A percentile compares a stretch with the other conserved stretches of the same genome.
phyloP scores from a whole-genome alignment of 768 basidiomycete species.

The Tulasnella calospora region DNA sequence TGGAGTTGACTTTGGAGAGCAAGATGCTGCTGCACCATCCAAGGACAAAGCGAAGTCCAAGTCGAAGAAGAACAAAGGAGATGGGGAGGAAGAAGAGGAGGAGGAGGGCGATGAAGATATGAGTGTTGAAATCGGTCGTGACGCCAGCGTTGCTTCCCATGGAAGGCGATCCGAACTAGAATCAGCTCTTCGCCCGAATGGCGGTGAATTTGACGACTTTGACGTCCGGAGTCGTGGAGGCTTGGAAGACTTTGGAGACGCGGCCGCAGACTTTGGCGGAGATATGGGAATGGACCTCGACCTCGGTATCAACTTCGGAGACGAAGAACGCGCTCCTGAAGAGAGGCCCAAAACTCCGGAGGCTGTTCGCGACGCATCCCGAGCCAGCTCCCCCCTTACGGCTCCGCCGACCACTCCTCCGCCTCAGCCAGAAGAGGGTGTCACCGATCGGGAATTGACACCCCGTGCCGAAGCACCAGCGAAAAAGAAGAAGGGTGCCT shows the following conservation, averaged over 20 bases:
- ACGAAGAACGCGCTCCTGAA: conserved; percentile 36
- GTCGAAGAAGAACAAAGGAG: conserved; percentile 29
- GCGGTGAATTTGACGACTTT: conserved; percentile 44
- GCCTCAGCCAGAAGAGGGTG: conserved; percentile 40
- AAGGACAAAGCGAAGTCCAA: conserved; percentile 38
- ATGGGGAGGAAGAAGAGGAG: conserved; percentile 8
- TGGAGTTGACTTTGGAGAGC: conserved; percentile 71
- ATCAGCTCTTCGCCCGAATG: conserved; percentile 49
- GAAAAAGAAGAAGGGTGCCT: conserved; percentile 51
- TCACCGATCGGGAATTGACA: conserved; percentile 34
- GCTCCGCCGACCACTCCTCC: conserved; percentile 76
- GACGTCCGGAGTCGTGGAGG: conserved; percentile 28
- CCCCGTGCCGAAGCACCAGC: conserved; percentile 47
- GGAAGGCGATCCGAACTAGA: conserved; percentile 52
- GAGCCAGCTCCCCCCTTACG: conserved; percentile 65
- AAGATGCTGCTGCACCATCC: conserved; percentile 24
- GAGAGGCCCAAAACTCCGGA: conserved; percentile 24
- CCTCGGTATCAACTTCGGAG: conserved; percentile 65
- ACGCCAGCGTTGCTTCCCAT: conserved; percentile 49
- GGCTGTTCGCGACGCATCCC: conserved; percentile 49
- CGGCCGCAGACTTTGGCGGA: conserved; percentile 31
- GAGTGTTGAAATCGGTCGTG: conserved; percentile 73
- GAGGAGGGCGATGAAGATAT: conserved; percentile 51
- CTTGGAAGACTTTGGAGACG: conserved; percentile 28
- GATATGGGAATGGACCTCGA: conserved; percentile 51